phyloP scores from a whole-genome alignment of 192 early-diverging fungal species.

The Geranomyces michiganensis region DNA sequence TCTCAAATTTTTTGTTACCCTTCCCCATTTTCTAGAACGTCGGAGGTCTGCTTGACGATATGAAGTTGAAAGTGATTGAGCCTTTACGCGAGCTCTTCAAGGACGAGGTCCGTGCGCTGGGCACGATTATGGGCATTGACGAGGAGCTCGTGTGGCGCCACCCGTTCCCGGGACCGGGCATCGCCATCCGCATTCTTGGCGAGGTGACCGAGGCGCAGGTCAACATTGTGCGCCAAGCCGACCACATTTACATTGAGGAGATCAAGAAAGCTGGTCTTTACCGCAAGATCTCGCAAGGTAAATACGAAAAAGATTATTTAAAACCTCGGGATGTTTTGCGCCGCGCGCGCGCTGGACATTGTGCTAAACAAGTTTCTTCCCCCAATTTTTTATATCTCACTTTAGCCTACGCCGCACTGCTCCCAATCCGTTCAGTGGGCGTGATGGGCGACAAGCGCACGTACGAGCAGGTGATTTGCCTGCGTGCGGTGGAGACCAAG shows the following conservation, averaged over 20 bases:
- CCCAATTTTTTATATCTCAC: not conserved
- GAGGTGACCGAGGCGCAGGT: constrained; percentile 94
- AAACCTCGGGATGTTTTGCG: not conserved
- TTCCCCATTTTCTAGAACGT: constrained; percentile 70
- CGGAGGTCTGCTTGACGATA: constrained; percentile 92
- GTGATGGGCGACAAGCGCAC: constrained; percentile 99
- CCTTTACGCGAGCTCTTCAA: constrained; percentile 98
- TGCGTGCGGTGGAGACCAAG: constrained; percentile 93
- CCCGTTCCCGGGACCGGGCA: constrained; percentile 99
- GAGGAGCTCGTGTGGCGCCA: constrained; percentile 98
- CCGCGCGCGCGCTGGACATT: not conserved
- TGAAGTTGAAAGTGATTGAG: constrained; percentile 98
- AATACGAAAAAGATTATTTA: not conserved
- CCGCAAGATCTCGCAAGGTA: constrained; percentile 90
- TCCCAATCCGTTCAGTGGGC: constrained; percentile 94
- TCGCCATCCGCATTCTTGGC: constrained; percentile 96
- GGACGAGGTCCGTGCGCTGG: constrained; percentile 98
- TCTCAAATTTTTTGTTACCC: too few species aligned
- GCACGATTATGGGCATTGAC: constrained; percentile 83
- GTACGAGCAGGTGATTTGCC: constrained; percentile 97
- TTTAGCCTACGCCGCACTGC: constrained; percentile 87
- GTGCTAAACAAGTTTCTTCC: not conserved
- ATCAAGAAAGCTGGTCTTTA: constrained; percentile 98
- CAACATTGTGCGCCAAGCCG: constrained; percentile 91
- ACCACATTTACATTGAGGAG: constrained; percentile 98